A percentile compares a stretch with the other conserved stretches of the same genome.
Conservation (phyloP, 2,329 filamentous ascomycete genomes). For the Paecilomyces variotii region DNA sequence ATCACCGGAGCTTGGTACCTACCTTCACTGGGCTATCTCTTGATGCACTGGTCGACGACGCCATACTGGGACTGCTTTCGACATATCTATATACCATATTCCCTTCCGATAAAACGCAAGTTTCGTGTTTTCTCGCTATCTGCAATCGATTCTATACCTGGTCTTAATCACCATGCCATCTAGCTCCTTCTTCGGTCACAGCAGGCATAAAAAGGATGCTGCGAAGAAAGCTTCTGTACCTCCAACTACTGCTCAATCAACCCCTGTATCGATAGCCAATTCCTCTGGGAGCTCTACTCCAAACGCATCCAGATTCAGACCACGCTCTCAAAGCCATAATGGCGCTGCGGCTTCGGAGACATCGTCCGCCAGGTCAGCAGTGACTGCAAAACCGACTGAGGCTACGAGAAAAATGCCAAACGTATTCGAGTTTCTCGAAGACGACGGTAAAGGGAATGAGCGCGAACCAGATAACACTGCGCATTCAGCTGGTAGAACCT, state of each 20-base stretch:
- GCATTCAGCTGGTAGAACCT: not conserved
- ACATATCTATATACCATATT: not conserved
- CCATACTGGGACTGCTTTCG: not conserved
- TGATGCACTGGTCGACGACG: not conserved
- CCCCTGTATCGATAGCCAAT: not conserved
- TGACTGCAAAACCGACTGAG: constrained; percentile 1
- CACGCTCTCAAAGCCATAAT: constrained; percentile 5
- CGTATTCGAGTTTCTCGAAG: constrained; percentile 34
- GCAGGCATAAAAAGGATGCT: not conserved
- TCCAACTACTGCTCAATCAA: constrained; percentile 1
- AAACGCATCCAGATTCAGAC: not conserved
- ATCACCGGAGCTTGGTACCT: not conserved
- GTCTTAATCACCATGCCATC: not conserved
- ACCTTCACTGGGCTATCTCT: not conserved
- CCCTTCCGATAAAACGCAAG: not conserved
- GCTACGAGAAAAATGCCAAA: constrained; percentile 15
- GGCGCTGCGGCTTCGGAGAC: not conserved
- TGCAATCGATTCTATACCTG: not conserved
- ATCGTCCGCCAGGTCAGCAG: constrained; percentile 3
- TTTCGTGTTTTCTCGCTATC: not conserved
- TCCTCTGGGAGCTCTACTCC: constrained; percentile 1
- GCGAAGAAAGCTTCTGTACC: not conserved
- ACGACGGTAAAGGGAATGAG: constrained; percentile 5
- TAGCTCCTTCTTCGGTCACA: not conserved
- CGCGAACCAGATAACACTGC: not conserved